phyloP scores from a whole-genome alignment of 768 basidiomycete genomes.

The Tylopilus balloui region DNA sequence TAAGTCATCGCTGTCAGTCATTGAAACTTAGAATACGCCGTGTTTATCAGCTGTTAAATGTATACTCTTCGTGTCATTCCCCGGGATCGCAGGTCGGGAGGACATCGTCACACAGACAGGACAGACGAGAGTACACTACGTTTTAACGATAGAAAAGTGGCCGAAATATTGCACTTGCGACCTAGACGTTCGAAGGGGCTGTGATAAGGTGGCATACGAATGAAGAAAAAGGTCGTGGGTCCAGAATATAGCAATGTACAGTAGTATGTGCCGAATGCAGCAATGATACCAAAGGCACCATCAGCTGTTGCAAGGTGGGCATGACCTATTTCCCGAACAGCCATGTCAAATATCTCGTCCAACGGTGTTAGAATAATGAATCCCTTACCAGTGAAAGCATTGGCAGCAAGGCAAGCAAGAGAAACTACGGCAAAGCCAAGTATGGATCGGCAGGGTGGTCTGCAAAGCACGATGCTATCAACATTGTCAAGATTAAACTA shows the following conservation, averaged over 20 bases:
- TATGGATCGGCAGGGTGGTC: conserved; percentile 24
- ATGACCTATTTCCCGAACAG: conserved; percentile 11
- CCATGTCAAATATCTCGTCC: background rate
- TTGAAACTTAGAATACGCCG: no score
- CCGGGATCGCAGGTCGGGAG: no score
- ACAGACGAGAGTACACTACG: background rate
- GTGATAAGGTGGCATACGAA: conserved; percentile 23
- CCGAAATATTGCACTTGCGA: background rate
- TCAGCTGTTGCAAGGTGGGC: conserved; percentile 25
- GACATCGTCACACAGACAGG: no score
- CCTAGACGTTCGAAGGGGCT: conserved; percentile 15
- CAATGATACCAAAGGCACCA: conserved; percentile 25
- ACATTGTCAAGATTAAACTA: background rate
- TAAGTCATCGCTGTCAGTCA: no score
- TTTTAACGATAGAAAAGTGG: background rate
- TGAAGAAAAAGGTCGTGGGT: conserved; percentile 27
- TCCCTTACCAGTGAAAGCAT: conserved; percentile 27
- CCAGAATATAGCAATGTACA: conserved; percentile 25
- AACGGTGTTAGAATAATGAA: background rate
- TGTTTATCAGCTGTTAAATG: no score
- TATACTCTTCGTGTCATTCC: no score
- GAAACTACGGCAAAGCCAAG: conserved; percentile 22
- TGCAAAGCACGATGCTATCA: conserved; percentile 23
- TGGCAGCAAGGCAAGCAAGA: conserved; percentile 23
- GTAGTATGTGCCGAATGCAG: conserved; percentile 29